Evolutionary conservation across 1,284 basidiomycete species (phyloP), one percentile per base, ranked within the genome.

Genomic region (Leccinum griseonigrum): DNA sequence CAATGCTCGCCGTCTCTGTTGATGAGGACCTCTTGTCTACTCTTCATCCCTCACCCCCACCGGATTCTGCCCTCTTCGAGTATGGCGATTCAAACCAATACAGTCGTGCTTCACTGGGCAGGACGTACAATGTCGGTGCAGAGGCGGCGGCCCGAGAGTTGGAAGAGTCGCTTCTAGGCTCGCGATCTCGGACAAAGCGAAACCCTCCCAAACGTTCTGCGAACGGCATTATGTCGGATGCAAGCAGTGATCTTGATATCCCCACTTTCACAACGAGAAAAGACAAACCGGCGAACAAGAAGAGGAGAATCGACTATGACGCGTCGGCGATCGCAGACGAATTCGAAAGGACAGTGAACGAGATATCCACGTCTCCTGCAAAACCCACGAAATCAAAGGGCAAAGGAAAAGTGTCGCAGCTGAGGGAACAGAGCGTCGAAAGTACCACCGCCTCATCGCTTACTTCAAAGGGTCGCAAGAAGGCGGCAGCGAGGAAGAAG

Each of bases 211-310:
- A 87, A 69, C 81, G 85, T 59, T 74, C 76, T 51, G 80, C 79
- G 4, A 77, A 78, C 9, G 77, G 75, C 31, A 69, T 75, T 22
- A 74, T 78, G 22, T 86, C 86, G 1, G 86, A 86, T 64, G 79
- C 76, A 50, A 83, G 81, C 63, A 86, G 82, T 64, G 86, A 87
- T 56, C 61, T 75, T 22, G 81, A 83, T 52, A 69, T 79, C 22
- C 46, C 22, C 46, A 58, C 51, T 36, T 28, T 58, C 6, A 14
- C 63, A 5, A 31, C 57, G 31, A 70, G 68, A 60, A 75, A 61
- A 60, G 74, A 66, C 46, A 76, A 60, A 52, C 71, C 79, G 64
- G 74, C 78, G 1, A 72, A 73, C 59, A 89, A 90, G 76, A 83
- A 77, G 71, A 77, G 85, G 58, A 82, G 76, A 66, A 64, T 83